These are phyloP conservation scores for Aspergillus olivimuriae DNA, from an alignment of 495 filamentous ascomycete genomes.

Conservation along the genomic window DNA sequence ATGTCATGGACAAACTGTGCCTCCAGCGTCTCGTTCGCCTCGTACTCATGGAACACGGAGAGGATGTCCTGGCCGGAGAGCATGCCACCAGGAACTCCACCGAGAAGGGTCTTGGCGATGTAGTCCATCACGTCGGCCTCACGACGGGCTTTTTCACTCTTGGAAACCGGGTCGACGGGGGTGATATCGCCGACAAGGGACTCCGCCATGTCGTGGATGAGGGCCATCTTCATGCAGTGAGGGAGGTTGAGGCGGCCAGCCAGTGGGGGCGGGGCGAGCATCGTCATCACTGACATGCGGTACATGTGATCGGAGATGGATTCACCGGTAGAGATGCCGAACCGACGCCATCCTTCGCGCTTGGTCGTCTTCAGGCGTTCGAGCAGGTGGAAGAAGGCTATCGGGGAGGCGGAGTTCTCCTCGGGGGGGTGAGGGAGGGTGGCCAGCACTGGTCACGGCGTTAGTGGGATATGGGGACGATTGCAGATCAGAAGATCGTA, in stretches of 20 bases:
- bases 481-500: constrained; percentile 5
- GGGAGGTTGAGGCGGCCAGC: constrained; percentile 62
- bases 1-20: constrained; percentile 90
- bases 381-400: constrained; percentile 90
- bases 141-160: constrained; percentile 75
- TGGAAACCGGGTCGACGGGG: constrained; percentile 62
- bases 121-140: constrained; percentile 88
- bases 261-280: constrained; percentile 81
- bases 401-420: constrained; percentile 60
- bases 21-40: constrained; percentile 75
- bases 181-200: constrained; percentile 93
- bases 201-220: constrained; percentile 98
- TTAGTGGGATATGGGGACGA: not conserved
- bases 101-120: constrained; percentile 64
- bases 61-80: constrained; percentile 60
- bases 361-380: constrained; percentile 91
- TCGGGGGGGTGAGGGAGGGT: constrained; percentile 45
- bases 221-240: constrained; percentile 85
- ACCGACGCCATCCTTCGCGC: constrained; percentile 91
- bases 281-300: constrained; percentile 93
- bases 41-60: constrained; percentile 87
- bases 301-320: constrained; percentile 99
- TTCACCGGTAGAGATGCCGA: constrained; percentile 67
- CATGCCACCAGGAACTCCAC: constrained; percentile 61
- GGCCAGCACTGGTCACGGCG: constrained; percentile 37